A percentile compares a stretch with the other conserved stretches of the same genome.
Conservation (phyloP, 192 early-diverging fungal genomes). For the Gonapodya prolifera region DNA sequence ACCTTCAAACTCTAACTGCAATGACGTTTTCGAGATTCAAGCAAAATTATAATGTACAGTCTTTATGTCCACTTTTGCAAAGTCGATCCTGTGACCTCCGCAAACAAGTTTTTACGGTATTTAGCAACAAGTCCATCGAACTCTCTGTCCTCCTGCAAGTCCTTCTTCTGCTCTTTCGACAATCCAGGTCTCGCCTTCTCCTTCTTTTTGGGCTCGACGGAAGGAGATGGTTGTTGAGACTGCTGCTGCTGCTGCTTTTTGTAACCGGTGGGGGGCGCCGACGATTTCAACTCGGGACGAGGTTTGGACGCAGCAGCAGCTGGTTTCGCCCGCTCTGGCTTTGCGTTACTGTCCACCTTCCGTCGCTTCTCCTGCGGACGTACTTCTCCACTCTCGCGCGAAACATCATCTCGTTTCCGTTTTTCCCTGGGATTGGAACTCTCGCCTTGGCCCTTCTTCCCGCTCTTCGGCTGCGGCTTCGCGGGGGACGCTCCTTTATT, state of each 20-base stretch:
- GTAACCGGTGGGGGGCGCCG: neutral
- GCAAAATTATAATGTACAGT: neutral
- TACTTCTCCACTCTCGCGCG: neutral
- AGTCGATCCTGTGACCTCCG: neutral
- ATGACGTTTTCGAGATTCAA: too few species aligned
- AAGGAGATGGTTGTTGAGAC: neutral
- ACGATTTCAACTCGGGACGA: neutral
- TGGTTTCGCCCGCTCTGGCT: neutral
- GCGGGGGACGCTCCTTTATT: neutral
- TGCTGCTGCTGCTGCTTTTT: neutral
- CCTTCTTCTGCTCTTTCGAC: neutral
- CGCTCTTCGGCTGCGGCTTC: neutral
- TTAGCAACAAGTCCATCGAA: neutral
- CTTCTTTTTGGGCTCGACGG: neutral
- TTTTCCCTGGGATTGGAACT: neutral
- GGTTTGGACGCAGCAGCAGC: neutral
- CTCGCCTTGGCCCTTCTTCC: neutral
- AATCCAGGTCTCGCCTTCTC: neutral
- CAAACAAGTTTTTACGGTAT: neutral
- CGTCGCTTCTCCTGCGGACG: neutral
- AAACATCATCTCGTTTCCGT: neutral
- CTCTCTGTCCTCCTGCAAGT: slow-evolving; percentile 1
- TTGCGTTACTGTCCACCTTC: neutral
- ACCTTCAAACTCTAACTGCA: neutral
- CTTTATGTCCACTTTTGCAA: neutral